Evolutionary conservation across 192 early-diverging fungal species (phyloP), one percentile per base, ranked within the genome.

Genomic region (Pilaira anomala): DNA sequence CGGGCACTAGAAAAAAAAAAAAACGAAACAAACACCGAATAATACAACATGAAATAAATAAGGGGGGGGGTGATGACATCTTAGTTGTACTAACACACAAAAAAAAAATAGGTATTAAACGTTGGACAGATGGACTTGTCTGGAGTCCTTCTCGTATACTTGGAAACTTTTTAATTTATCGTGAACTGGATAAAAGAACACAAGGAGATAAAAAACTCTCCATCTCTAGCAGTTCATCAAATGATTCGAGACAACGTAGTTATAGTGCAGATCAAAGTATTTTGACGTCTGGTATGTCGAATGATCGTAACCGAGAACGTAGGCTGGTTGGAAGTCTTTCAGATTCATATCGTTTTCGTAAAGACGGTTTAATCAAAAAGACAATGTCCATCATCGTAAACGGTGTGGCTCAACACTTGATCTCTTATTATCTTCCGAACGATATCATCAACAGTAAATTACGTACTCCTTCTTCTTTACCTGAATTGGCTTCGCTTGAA

Each of bases 101-200:
- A 19, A 18, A 46, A 18, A 46, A 46, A 41, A 18, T 63, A 73
- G 71, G 87, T 6, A 91, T 93, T 75, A 91, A 90, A 71, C 80
- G 92, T 19, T 95, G 92, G 92, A 94, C 92, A 2, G 91, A 93
- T 54, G 90, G 90, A 5, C 78, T 86, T 7, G 72, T 83, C 16
- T 93, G 91, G 91, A 88, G 89, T 30, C 91, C 91, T 9, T 92
- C 90, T 14, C 84, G 91, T 25, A 91, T 93, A 25, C 71, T 89
- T 26, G 87, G 87, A 58, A 90, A 90, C 54, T 93, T 92, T 63
- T 68, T 93, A 41, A 76, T 92, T 46, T 93, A 93, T 76, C 86
- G 89, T 51, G 91, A 93, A 66, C 66, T 85, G 21, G 83, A 85
- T 59, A 71, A 76, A n/a, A n/a, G 53, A 21, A 29, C 42, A 19